These are phyloP conservation scores for Penicillium maclennaniae DNA, from an alignment of 495 filamentous ascomycete genomes.

Conservation along the genomic window DNA sequence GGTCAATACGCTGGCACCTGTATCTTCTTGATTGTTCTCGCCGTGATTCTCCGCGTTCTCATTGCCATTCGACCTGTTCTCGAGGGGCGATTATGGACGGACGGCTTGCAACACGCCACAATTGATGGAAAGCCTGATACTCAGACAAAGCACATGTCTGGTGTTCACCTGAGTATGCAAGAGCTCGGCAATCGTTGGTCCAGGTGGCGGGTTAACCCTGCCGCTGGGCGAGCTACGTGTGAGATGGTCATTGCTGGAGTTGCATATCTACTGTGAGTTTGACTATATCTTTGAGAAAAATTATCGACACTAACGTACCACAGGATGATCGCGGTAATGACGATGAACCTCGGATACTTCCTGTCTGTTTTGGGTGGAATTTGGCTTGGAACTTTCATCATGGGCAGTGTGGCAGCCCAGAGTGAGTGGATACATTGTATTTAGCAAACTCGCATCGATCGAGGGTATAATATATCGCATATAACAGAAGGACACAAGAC, in stretches of 20 bases:
- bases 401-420: slow-evolving; percentile 28
- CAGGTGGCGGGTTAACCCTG: slow-evolving; percentile 27
- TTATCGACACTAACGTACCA: background rate
- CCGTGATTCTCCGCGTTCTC: slow-evolving; percentile 24
- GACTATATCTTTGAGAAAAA: background rate
- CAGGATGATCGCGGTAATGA: slow-evolving; percentile 34
- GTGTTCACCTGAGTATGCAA: slow-evolving; percentile 5
- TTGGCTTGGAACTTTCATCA: slow-evolving; percentile 29
- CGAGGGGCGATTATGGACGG: slow-evolving; percentile 21
- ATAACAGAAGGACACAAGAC: no score
- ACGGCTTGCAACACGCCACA: slow-evolving; percentile 13
- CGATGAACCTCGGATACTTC: slow-evolving; percentile 35
- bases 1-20: slow-evolving; percentile 32
- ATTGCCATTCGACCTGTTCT: slow-evolving; percentile 23
- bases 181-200: slow-evolving; percentile 24
- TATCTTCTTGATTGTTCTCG: slow-evolving; percentile 28
- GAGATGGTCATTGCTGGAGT: slow-evolving; percentile 23
- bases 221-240: slow-evolving; percentile 20
- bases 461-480: background rate
- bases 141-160: slow-evolving; percentile 5
- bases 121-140: slow-evolving; percentile 1
- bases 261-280: slow-evolving; percentile 26
- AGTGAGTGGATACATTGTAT: slow-evolving; percentile 23
- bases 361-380: slow-evolving; percentile 26
- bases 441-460: background rate